Evolutionary conservation across 1,284 basidiomycete genomes (phyloP).

Genomic region (Microbotryum intermedium): DNA sequence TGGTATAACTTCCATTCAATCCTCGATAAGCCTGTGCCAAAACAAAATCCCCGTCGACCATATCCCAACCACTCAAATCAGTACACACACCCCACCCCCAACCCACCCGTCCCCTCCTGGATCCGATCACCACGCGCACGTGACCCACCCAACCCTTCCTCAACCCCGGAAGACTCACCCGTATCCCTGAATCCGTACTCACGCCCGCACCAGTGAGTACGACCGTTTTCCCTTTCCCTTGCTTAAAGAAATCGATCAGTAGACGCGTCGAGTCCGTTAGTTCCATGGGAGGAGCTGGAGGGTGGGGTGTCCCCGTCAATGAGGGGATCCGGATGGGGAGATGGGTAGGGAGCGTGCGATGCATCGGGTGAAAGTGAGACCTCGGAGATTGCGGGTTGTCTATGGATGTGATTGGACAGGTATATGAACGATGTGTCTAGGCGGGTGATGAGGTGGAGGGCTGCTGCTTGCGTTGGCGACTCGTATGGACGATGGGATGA

Average conservation of each 20-base stretch:
- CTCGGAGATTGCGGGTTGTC: too few species aligned
- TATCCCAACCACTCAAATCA: conserved; percentile 5
- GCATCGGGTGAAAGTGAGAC: too few species aligned
- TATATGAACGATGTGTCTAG: too few species aligned
- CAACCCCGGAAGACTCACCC: conserved; percentile 62
- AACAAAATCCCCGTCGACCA: too few species aligned
- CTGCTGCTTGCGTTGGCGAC: too few species aligned
- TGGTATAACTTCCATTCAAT: conserved; percentile 28
- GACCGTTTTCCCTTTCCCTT: conserved; percentile 45
- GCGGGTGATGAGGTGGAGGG: too few species aligned
- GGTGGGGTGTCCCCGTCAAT: conserved; percentile 44
- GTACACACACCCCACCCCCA: background rate
- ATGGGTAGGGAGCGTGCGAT: too few species aligned
- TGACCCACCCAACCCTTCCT: conserved; percentile 39
- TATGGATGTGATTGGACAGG: too few species aligned
- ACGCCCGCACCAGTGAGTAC: conserved; percentile 83
- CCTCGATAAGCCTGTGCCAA: conserved; percentile 26
- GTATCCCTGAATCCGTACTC: conserved; percentile 82
- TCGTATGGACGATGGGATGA: too few species aligned
- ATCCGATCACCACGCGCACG: background rate
- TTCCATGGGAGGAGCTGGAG: conserved; percentile 44
- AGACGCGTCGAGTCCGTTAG: conserved; percentile 54
- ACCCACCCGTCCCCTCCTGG: background rate
- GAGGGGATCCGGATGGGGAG: conserved; percentile 36
- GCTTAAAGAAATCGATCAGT: conserved; percentile 56